phyloP scores from a whole-genome alignment of 768 basidiomycete genomes.

The Rhizopogon vulgaris region DNA sequence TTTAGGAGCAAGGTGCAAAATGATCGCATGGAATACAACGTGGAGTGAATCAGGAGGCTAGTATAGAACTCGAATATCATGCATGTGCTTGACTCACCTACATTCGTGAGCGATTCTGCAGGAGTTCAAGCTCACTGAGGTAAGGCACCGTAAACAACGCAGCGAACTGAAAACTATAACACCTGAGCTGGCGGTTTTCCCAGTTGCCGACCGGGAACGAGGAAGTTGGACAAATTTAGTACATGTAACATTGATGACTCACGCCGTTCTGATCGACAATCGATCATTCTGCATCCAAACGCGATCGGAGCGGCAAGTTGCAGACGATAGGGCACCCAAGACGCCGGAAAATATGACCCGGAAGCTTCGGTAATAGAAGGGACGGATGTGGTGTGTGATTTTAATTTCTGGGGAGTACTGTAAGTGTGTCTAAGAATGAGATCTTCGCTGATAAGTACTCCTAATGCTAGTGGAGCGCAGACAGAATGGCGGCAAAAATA shows the following conservation, averaged over 20 bases:
- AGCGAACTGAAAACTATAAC: not conserved
- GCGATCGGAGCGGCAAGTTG: not conserved
- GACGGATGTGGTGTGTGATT: no score
- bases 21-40: not conserved
- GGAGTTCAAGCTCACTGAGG: not conserved
- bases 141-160: no score
- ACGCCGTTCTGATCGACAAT: not conserved
- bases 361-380: no score
- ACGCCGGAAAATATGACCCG: no score
- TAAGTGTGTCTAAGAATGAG: no score
- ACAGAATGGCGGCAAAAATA: no score
- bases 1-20: not conserved
- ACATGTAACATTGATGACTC: not conserved
- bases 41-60: not conserved
- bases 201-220: not conserved
- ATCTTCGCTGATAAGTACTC: no score
- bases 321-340: not conserved
- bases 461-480: no score
- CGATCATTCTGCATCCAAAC: not conserved
- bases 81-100: not conserved
- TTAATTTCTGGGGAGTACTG: no score
- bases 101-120: not conserved
- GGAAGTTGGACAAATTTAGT: not conserved
- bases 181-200: not conserved
- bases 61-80: not conserved